Base-by-base conservation (phyloP, 768 basidiomycete species). In the Mycena indigotica region DNA sequence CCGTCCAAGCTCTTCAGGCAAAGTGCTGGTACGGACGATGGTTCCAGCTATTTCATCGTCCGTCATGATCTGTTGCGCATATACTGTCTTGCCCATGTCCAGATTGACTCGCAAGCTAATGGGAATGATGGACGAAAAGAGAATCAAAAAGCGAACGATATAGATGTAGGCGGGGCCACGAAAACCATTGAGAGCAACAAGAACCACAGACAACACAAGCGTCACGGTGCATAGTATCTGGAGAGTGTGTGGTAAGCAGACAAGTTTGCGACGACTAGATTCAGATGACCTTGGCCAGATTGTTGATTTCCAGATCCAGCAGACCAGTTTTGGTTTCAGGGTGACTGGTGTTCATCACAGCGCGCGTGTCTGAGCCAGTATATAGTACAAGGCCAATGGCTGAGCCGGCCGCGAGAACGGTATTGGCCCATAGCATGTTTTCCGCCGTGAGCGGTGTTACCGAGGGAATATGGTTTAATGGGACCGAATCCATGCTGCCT, bases 11-110 rank as follows among this genome's bases (percentile, higher is more conserved):
- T 98, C 95, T 70, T 99, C 97, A 0, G 97, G 97, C 3, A 99
- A 79, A 0, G 97, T 99, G 66, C 91, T 93, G n/a, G 97, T 98
- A 15, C 97, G 82, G 6, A 98, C 97, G 60, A 98, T 97, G 3
- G 97, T 97, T 46, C 87, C 85, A 3, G 95, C 93, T 63, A 99
- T 99, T 72, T 98, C 93, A 44, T 65, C 69, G 74, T 98, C 97
- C 51, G 84, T 88, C 88, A 95, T 94, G 55, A 98, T 98, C 63
- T 95, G 91, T 40, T 91, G 88, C 0, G 93, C 95, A 66, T 99
- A 99, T 40, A 98, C 91, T 1, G 95, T 98, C 75, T 99, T 99
- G 55, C 97, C 97, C 95, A 99, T 98, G 72, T 99, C 97, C 52
- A 99, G 82, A 66, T 99, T 99, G 52, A 99, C 96, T n/a, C 97